These are phyloP conservation scores for Leccinum fuscescens DNA, from an alignment of 1,284 basidiomycete genomes.

Conservation along the genomic window DNA sequence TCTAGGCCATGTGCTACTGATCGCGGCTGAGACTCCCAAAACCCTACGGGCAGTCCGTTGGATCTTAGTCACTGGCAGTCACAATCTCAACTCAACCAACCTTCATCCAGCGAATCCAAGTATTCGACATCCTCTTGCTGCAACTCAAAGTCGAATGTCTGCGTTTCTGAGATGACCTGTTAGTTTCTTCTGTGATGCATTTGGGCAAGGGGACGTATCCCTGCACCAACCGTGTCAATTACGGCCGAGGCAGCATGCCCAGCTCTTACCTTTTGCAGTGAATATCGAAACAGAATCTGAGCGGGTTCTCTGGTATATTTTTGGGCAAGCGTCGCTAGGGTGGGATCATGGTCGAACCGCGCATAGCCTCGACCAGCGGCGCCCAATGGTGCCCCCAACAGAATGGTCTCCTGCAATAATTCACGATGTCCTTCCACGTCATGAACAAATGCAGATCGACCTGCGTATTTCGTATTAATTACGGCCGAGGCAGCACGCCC, in stretches of 20 bases:
- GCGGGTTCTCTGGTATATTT: conserved; percentile 61
- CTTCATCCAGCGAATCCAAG: conserved; percentile 39
- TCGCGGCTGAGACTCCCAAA: background rate
- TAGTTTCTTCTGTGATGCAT: conserved; percentile 41
- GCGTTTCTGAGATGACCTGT: conserved; percentile 56
- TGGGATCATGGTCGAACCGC: conserved; percentile 47
- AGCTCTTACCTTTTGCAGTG: conserved; percentile 65
- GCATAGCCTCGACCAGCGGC: conserved; percentile 41
- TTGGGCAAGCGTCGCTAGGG: conserved; percentile 39
- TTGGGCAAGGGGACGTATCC: conserved; percentile 62
- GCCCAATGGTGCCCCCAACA: conserved; percentile 48
- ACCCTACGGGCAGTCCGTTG: conserved; percentile 14
- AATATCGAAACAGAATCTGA: conserved; percentile 61
- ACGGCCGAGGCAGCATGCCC: background rate
- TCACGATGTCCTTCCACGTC: conserved; percentile 48
- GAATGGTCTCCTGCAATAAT: conserved; percentile 47
- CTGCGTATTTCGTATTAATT: background rate
- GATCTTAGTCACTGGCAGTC: conserved; percentile 7
- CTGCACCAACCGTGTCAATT: conserved; percentile 26
- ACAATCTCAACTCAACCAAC: conserved; percentile 9
- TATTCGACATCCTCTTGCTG: conserved; percentile 51
- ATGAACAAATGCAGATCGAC: too few species aligned
- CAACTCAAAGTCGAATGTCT: conserved; percentile 61
- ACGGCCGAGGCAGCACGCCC: background rate
- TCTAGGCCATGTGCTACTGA: background rate